Evolutionary conservation across 306 rosid genomes (phyloP), one percentile per base, ranked within the genome.

Genomic region (Fragaria vesca): DNA sequence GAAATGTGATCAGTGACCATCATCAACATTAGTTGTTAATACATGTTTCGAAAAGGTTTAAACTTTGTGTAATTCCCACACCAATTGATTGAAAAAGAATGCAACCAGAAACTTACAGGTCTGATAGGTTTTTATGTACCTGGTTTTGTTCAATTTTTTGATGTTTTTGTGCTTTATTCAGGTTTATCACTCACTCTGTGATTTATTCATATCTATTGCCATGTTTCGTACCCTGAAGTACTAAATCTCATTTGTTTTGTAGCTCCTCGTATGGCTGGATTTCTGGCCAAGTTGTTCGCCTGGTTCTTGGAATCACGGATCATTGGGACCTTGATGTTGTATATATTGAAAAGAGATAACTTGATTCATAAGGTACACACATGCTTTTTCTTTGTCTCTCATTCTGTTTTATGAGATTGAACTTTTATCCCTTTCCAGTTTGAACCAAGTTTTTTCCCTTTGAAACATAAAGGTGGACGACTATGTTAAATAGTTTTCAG

Each of bases 211-310:
- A 48, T 50, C 47, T 42, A 3, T 18, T 4, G 8, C 32, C 40
- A 4, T 12, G 24, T 5, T 62, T 5, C 6, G 0, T 62, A 1
- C 7, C 67, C 20, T 1, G 2, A 13, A 13, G 15, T 30, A 38
- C 24, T 47, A 10, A 65, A 6, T 34, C 1, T 45, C 4, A 13
- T 61, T 36, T 24, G 76, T 32, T 71, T 18, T 17, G 17, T 66
- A 94, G 98, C 98, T 82, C 98, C 98, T 30, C 93, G 93, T 43
- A 86, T 92, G 98, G 77, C 97, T 79, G 98, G 97, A 63, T 21
- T 88, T 66, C 61, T 88, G 79, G 90, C 83, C 79, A 94, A 92
- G 77, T 76, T 92, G 71, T 90, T 92, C 71, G 87, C 83, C 51
- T 79, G 83, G 89, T 58, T 90, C 13, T 72, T 94, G 88, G 98